Percentiles rank a stretch among this genome's conserved stretches.
Evolutionary conservation across 768 basidiomycete genomes (phyloP).

Genomic region (Mycena metata): DNA sequence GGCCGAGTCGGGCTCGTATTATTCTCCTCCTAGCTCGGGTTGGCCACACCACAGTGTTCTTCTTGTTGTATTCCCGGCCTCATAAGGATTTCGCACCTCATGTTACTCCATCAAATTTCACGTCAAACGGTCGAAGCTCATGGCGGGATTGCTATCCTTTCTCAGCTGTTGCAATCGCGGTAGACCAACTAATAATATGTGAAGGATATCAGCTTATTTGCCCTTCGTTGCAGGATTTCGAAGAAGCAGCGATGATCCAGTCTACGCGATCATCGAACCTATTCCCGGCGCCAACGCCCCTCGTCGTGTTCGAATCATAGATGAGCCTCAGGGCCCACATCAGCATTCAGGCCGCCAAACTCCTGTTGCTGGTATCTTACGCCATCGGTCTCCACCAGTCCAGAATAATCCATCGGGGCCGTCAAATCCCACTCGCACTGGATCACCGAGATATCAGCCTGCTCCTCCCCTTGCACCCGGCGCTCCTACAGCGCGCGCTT

Average conservation of each 20-base stretch:
- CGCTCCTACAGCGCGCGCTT: not conserved
- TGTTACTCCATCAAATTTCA: not conserved
- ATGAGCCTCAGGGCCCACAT: slow-evolving; percentile 4
- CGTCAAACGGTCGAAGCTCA: not conserved
- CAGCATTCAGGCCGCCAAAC: not conserved
- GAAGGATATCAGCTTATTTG: not conserved
- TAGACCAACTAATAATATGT: not conserved
- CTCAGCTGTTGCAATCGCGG: not conserved
- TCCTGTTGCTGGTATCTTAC: not conserved
- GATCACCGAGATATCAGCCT: not conserved
- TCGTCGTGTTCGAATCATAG: not conserved
- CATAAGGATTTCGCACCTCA: not conserved
- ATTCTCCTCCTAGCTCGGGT: not conserved
- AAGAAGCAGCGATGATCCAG: not conserved
- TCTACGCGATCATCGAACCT: not conserved
- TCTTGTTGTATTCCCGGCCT: slow-evolving; percentile 2
- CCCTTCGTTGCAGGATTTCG: not conserved
- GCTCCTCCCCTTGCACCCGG: not conserved
- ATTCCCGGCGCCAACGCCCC: not conserved
- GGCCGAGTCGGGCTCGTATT: not conserved
- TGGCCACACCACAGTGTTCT: slow-evolving; percentile 19
- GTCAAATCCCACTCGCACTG: not conserved
- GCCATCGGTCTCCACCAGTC: not conserved
- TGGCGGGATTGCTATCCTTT: not conserved
- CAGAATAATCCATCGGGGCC: not conserved